Evolutionary conservation across 192 early-diverging fungal species (phyloP).

Genomic region (Coemansia sp.): DNA sequence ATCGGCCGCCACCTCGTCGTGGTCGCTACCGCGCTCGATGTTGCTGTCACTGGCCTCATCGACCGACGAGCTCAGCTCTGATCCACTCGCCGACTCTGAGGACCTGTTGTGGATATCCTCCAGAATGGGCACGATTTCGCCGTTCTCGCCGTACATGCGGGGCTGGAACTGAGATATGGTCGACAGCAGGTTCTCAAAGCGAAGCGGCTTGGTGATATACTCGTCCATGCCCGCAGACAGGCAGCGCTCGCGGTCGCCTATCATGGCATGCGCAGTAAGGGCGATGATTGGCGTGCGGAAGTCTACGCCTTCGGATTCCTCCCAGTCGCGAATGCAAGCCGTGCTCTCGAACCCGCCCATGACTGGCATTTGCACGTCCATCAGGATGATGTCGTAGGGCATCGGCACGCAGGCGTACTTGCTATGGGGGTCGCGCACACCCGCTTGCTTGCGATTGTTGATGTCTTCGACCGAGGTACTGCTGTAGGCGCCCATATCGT

Average conservation of each 20-base stretch:
- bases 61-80: not conserved
- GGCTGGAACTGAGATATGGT: slow-evolving; percentile 53
- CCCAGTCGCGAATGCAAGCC: slow-evolving; percentile 73
- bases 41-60: slow-evolving; percentile 7
- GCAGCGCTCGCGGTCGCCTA: slow-evolving; percentile 87
- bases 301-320: slow-evolving; percentile 59
- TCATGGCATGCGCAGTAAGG: slow-evolving; percentile 89
- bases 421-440: slow-evolving; percentile 60
- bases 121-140: slow-evolving; percentile 47
- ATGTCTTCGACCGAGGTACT: slow-evolving; percentile 24
- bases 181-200: slow-evolving; percentile 46
- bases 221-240: slow-evolving; percentile 84
- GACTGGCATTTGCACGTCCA: slow-evolving; percentile 92
- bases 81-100: not conserved
- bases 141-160: slow-evolving; percentile 48
- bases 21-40: not conserved
- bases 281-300: slow-evolving; percentile 80
- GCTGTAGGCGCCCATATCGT: slow-evolving; percentile 7
- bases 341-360: slow-evolving; percentile 92
- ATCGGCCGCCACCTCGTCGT: not conserved
- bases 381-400: slow-evolving; percentile 70
- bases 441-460: slow-evolving; percentile 36
- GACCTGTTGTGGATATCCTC: slow-evolving; percentile 9
- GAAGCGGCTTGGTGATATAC: slow-evolving; percentile 71
- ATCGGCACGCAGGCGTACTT: slow-evolving; percentile 50